Base-by-base conservation (phyloP, 1,284 basidiomycete species). In the Mrakiaceae sp. region DNA sequence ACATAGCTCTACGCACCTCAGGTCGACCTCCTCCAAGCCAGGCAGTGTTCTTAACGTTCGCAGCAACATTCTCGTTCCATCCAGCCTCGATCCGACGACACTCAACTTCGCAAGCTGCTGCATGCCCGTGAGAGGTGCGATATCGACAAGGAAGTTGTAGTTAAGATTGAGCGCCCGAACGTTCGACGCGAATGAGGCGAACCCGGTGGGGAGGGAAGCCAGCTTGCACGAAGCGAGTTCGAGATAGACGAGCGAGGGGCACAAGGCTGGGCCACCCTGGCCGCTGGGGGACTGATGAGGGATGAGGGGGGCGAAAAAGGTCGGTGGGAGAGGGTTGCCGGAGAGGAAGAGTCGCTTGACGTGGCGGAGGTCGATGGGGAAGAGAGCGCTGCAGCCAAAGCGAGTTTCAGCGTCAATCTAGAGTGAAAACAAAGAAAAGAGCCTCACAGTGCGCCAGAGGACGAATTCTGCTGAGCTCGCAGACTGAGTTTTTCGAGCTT, bases 301-400 rank as follows among this genome's bases (percentile, higher is more conserved):
- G 27, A 27, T 27, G 27, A 47, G 79, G 74, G 82, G 81, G 66
- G 78, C 77, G 69, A 87, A 79, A 72, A 81, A 79, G 27, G 74
- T 72, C 3, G 67, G 53, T 0, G 73, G 68, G 4, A 79, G 69
- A 5, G 74, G 71, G 66, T 80, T 80, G 61, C 78, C 76, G 67
- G 90, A 94, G 61, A 98, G 82, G 80, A 97, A 98, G 71, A 98
- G 79, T 58, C 95, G 83, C 78, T 93, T 93, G 69, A 92, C 84
- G 77, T 93, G 88, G 71, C 90, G 84, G 70, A 96, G 81, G 74
- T 92, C 86, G 67, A 83, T 82, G 67, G 83, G 82, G 69, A 83
- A 79, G 58, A 82, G 74, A 11, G 27, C 58, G 8, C 42, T 58
- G 50, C 40, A 47, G 46, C 10, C 11, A 44, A 53, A 50, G 27